Evolutionary conservation across 2,329 filamentous ascomycete species (phyloP).

Genomic region (Cladophialophora bantiana): DNA sequence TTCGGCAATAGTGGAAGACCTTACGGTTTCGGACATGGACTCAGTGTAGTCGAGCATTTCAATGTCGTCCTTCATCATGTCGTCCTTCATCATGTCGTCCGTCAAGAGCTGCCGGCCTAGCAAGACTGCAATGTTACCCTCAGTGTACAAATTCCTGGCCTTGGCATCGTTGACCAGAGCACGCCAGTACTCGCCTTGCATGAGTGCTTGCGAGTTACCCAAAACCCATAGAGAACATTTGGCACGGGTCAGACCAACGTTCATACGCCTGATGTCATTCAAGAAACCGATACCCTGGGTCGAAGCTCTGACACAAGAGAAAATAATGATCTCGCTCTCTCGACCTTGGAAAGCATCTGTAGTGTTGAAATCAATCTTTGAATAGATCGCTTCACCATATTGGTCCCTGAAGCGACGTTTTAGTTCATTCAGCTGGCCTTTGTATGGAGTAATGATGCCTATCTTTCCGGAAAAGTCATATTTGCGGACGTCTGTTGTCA

Average conservation of each 20-base stretch:
- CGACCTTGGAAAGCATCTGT: conserved; percentile 97
- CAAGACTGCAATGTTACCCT: conserved; percentile 66
- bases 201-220: conserved; percentile 84
- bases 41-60: conserved; percentile 50
- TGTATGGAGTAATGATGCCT: conserved; percentile 97
- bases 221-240: conserved; percentile 97
- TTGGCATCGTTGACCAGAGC: conserved; percentile 84
- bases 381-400: conserved; percentile 77
- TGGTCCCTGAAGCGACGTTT: conserved; percentile 73
- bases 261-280: conserved; percentile 98
- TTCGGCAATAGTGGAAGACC: conserved; percentile 4
- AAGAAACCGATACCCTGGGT: conserved; percentile 97
- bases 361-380: conserved; percentile 94
- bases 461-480: conserved; percentile 82
- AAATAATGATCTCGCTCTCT: conserved; percentile 97
- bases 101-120: conserved; percentile 61
- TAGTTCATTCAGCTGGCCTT: conserved; percentile 84
- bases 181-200: conserved; percentile 89
- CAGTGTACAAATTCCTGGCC: conserved; percentile 75
- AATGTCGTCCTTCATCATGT: conserved; percentile 53
- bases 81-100: conserved; percentile 49
- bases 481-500: conserved; percentile 73
- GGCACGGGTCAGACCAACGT: conserved; percentile 94
- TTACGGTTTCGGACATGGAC: conserved; percentile 14
- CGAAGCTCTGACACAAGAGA: conserved; percentile 94